A percentile compares a stretch with the other conserved stretches of the same genome.
phyloP scores from a whole-genome alignment of 108 stramenopile species.

The Cylindrotheca fusiformis region DNA sequence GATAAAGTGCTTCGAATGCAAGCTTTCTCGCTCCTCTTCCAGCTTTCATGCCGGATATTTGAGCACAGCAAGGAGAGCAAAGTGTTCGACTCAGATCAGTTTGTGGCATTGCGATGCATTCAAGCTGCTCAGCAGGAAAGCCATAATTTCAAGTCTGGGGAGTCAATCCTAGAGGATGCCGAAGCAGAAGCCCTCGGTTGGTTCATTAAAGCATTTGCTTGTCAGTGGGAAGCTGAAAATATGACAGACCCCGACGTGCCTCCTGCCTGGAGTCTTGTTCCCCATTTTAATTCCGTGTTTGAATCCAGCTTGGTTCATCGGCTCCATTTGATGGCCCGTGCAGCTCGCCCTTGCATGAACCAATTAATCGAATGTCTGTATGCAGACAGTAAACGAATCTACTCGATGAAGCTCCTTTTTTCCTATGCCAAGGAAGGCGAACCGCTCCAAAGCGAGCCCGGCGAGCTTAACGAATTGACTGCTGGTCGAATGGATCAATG shows the following conservation, averaged over 20 bases:
- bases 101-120: slow-evolving; percentile 25
- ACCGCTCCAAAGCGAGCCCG: slow-evolving; percentile 26
- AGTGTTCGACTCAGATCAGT: slow-evolving; percentile 8
- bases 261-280: neutral
- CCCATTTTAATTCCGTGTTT: slow-evolving; percentile 10
- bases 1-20: slow-evolving; percentile 4
- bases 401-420: slow-evolving; percentile 49
- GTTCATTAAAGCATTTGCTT: slow-evolving; percentile 21
- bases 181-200: slow-evolving; percentile 15
- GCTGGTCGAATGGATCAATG: slow-evolving; percentile 39
- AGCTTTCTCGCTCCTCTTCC: slow-evolving; percentile 6
- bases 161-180: slow-evolving; percentile 11
- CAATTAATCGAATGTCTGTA: slow-evolving; percentile 37
- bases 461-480: slow-evolving; percentile 21
- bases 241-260: neutral
- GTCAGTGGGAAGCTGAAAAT: slow-evolving; percentile 9
- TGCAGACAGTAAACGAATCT: slow-evolving; percentile 42
- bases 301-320: slow-evolving; percentile 3
- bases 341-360: slow-evolving; percentile 26
- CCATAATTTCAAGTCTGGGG: slow-evolving; percentile 13
- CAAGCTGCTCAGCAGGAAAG: slow-evolving; percentile 7
- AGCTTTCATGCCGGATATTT: slow-evolving; percentile 7
- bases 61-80: neutral
- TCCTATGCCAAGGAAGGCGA: slow-evolving; percentile 29
- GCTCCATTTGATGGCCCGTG: slow-evolving; percentile 14